Base-by-base conservation (phyloP, 1,139 yeast species). In the Scheffersomyces insectosa region DNA sequence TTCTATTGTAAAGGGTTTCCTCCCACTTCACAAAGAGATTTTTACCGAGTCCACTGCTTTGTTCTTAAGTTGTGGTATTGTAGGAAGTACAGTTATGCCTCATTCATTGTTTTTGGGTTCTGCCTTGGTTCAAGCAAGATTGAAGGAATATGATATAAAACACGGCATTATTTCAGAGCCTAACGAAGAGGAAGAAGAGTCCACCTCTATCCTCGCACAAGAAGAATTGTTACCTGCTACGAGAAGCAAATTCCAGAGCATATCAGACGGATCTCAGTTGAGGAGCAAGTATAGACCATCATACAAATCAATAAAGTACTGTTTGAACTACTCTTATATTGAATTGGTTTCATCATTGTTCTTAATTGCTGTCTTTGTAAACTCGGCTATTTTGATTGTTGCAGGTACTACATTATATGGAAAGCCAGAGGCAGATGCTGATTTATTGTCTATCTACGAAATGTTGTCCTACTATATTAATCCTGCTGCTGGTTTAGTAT, bases 31-130 rank as follows among this genome's bases (percentile, higher is more conserved):
- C 38, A 60, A 65, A 27, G 60, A 65, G 8, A 79, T 83, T 2
- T 77, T 83, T 38, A 60, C 66, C 38, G 79, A 79, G 49, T 77
- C 74, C 39, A 80, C 80, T 55, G 88, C 88, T 0, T 64, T 83
- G 32, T 85, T 84, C 55, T 66, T 85, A 46, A 77, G 85, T 50
- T 72, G 88, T 59, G 93, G 89, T 6, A 85, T 85, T 44, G 79
- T 85, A 14, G 95, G 95, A 29, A 87, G 90, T 38, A 85, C 93
- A 0, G 91, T 85, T 6, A 86, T 86, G 95, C 93, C 95, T 2
- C 93, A 85, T 56, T 83, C 90, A 0, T 70, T 86, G 44, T 85
- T 79, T 53, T 68, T 86, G 43, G 93, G 93, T 1, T 83, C 90
- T 0, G 88, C 88, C 5, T 73, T 86, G 42, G 93, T 85, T 3